phyloP scores from a whole-genome alignment of 2,329 filamentous ascomycete genomes.

The Xylariales sp. region DNA sequence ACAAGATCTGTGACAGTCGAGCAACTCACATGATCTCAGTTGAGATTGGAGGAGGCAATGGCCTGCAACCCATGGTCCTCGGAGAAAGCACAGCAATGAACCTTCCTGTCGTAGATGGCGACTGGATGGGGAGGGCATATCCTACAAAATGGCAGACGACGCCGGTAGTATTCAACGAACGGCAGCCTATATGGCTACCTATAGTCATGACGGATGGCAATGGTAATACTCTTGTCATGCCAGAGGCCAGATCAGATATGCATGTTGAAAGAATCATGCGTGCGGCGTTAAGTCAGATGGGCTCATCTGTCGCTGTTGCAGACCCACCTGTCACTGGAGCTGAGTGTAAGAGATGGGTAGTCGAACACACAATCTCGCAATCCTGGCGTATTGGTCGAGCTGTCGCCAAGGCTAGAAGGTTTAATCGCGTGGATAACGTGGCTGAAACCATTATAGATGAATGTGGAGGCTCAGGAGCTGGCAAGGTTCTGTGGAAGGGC shows the following conservation, averaged over 20 bases:
- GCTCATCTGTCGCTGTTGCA: conserved; percentile 45
- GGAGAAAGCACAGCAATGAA: conserved; percentile 49
- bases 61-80: conserved; percentile 52
- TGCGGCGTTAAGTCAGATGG: conserved; percentile 51
- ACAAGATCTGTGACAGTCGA: conserved; percentile 34
- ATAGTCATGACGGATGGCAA: conserved; percentile 46
- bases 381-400: conserved; percentile 57
- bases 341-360: conserved; percentile 45
- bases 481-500: conserved; percentile 56
- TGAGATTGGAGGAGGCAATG: conserved; percentile 65
- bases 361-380: conserved; percentile 48
- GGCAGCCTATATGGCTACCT: conserved; percentile 36
- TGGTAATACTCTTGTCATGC: conserved; percentile 35
- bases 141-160: conserved; percentile 53
- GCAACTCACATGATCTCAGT: conserved; percentile 57
- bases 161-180: conserved; percentile 46
- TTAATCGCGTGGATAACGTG: conserved; percentile 47
- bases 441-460: conserved; percentile 55
- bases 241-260: conserved; percentile 39
- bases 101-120: conserved; percentile 47
- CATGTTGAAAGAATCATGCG: conserved; percentile 46
- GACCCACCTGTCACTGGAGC: conserved; percentile 44
- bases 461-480: conserved; percentile 48
- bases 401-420: conserved; percentile 45
- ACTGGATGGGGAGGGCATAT: conserved; percentile 54